A percentile compares a stretch with the other conserved stretches of the same genome.
phyloP scores from a whole-genome alignment of 2,329 filamentous ascomycete species.

The Plectosphaerella cucumerina region DNA sequence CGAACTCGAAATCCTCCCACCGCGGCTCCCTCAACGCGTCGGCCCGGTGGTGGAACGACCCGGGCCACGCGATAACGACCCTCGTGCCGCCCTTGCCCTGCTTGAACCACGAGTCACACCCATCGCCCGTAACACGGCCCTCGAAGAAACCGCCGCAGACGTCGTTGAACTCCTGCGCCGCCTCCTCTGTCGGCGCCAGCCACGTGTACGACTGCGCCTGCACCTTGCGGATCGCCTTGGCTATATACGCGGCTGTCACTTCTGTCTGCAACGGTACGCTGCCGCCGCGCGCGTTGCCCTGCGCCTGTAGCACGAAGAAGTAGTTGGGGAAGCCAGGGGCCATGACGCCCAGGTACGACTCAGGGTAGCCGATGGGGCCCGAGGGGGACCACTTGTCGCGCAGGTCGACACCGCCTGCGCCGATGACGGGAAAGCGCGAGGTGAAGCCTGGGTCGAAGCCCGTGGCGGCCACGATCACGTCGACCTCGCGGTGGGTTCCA shows the following conservation, averaged over 20 bases:
- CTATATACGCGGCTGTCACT: constrained; percentile 11
- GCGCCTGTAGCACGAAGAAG: constrained; percentile 23
- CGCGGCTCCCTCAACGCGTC: constrained; percentile 3
- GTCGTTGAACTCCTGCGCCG: constrained; percentile 14
- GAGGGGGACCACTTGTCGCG: constrained; percentile 20
- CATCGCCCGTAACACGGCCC: constrained; percentile 7
- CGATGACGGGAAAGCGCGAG: constrained; percentile 38
- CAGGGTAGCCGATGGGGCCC: constrained; percentile 11
- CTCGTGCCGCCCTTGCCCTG: constrained; percentile 2
- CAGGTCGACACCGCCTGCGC: constrained; percentile 27
- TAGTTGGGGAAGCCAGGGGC: constrained; percentile 21
- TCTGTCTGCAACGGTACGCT: constrained; percentile 13
- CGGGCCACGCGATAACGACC: constrained; percentile 12
- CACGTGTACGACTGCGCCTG: constrained; percentile 8
- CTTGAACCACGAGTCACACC: constrained; percentile 15
- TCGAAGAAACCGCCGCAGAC: constrained; percentile 4
- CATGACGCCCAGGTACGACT: constrained; percentile 22
- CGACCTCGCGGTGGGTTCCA: constrained; percentile 18
- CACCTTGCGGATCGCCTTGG: constrained; percentile 14
- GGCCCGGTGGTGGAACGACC: constrained; percentile 8
- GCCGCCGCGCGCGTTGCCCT: constrained; percentile 10
- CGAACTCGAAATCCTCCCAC: constrained; percentile 12
- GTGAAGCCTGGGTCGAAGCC: constrained; percentile 20
- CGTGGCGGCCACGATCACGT: constrained; percentile 18
- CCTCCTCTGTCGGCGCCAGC: constrained; percentile 10